Evolutionary conservation across 257 asterid genomes (phyloP).

Genomic region (Capsicum baccatum): DNA sequence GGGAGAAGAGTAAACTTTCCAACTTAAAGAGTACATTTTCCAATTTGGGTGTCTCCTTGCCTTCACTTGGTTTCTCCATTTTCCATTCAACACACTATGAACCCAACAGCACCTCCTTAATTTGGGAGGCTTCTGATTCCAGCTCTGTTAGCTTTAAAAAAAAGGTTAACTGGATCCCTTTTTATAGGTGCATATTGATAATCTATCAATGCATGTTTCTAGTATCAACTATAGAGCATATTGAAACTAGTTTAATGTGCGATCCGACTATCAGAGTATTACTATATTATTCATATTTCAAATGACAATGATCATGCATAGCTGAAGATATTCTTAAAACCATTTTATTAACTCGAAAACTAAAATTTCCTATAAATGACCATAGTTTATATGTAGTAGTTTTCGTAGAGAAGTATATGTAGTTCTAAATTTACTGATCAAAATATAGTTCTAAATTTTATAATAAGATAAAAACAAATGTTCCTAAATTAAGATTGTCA

Average conservation of each 20-base stretch:
- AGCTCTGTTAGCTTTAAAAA: background rate
- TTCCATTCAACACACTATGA: too few relatives aligned
- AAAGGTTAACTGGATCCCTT: background rate
- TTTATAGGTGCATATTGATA: background rate
- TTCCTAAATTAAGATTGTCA: background rate
- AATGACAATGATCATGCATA: conserved; percentile 3
- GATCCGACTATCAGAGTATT: background rate
- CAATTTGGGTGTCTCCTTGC: too few relatives aligned
- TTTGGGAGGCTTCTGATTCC: background rate
- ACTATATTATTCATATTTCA: background rate
- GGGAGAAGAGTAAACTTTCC: too few relatives aligned
- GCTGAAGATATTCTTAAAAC: background rate
- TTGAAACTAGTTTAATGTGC: background rate
- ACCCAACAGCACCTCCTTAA: too few relatives aligned
- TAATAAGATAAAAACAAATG: background rate
- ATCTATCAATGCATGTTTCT: background rate
- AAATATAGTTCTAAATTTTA: background rate
- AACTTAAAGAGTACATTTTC: too few relatives aligned
- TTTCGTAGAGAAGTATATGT: background rate
- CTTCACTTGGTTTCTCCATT: too few relatives aligned
- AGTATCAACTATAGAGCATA: background rate
- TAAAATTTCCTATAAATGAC: background rate
- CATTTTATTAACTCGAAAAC: background rate
- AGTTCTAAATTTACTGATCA: background rate
- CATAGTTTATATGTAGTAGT: background rate